phyloP scores from a whole-genome alignment of 257 asterid genomes.

The Avicennia marina region DNA sequence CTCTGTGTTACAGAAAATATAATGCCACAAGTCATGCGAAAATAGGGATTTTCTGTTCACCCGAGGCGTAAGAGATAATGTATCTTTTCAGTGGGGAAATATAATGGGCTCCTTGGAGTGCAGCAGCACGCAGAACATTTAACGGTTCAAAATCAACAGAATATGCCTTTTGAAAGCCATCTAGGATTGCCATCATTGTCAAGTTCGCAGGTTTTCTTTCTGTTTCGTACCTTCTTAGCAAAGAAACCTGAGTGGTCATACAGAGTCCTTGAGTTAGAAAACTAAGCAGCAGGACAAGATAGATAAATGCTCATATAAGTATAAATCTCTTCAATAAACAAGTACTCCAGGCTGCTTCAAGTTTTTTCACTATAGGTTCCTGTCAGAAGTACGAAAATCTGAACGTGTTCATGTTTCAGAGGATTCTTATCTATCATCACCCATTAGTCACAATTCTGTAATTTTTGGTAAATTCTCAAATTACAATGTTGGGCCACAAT shows the following conservation, averaged over 20 bases:
- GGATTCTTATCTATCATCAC: too few relatives aligned
- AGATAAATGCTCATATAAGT: neutral
- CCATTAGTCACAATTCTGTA: too few relatives aligned
- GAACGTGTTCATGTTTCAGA: too few relatives aligned
- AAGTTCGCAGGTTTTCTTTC: slow-evolving; percentile 81
- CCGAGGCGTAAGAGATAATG: slow-evolving; percentile 83
- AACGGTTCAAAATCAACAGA: slow-evolving; percentile 81
- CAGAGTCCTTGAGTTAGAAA: neutral
- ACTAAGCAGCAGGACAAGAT: neutral
- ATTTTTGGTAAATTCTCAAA: too few relatives aligned
- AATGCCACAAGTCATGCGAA: too few relatives aligned
- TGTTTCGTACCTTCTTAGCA: slow-evolving; percentile 71
- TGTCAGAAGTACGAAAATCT: too few relatives aligned
- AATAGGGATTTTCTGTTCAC: slow-evolving; percentile 62
- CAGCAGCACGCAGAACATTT: slow-evolving; percentile 75
- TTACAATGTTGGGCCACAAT: too few relatives aligned
- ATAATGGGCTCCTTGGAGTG: slow-evolving; percentile 76
- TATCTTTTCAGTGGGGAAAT: slow-evolving; percentile 71
- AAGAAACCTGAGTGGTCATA: slow-evolving; percentile 42
- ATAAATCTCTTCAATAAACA: too few relatives aligned
- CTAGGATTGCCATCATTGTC: slow-evolving; percentile 81
- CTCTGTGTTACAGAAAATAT: too few relatives aligned
- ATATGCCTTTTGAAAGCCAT: slow-evolving; percentile 93
- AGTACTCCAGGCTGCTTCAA: too few relatives aligned
- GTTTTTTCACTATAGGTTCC: too few relatives aligned